These are phyloP conservation scores for Hirsutella rhossiliensis DNA, from an alignment of 2,329 filamentous ascomycete species.

Conservation along the genomic window DNA sequence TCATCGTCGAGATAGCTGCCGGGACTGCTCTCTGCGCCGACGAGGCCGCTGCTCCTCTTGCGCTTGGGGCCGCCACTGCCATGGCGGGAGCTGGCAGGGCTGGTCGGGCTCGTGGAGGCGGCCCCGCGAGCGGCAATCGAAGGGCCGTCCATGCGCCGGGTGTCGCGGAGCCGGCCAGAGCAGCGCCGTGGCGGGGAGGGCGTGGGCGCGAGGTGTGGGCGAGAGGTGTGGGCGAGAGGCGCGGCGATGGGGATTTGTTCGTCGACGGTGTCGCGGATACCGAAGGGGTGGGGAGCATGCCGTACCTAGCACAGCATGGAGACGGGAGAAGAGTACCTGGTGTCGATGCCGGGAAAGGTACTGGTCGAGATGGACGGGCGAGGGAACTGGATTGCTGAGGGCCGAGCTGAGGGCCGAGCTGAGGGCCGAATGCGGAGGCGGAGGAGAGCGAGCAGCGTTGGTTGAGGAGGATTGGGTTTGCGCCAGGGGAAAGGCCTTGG, in stretches of 20 bases:
- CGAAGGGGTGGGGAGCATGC: not conserved
- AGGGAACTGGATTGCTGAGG: not conserved
- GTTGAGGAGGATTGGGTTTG: not conserved
- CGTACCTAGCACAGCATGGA: not conserved
- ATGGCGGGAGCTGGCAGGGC: conserved; percentile 40
- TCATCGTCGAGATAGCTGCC: conserved; percentile 38
- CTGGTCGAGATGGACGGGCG: too few species aligned
- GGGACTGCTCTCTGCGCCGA: conserved; percentile 45
- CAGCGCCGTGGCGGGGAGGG: not conserved
- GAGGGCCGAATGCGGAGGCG: not conserved
- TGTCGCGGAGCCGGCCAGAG: not conserved
- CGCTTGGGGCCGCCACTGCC: conserved; percentile 40
- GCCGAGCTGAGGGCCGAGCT: not conserved
- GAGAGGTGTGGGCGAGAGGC: not conserved
- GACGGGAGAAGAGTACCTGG: not conserved
- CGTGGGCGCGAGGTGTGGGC: not conserved
- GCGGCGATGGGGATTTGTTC: not conserved
- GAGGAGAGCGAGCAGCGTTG: not conserved
- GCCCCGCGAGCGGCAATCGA: conserved; percentile 31
- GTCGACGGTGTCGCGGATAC: not conserved
- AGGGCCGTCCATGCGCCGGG: conserved; percentile 34
- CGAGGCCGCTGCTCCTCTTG: conserved; percentile 43
- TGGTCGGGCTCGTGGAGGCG: conserved; percentile 41
- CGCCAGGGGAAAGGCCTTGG: not conserved
- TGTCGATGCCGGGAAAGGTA: not conserved